Evolutionary conservation across 1,139 yeast genomes (phyloP), one percentile per base, ranked within the genome.

Genomic region (Candida glucosophila): DNA sequence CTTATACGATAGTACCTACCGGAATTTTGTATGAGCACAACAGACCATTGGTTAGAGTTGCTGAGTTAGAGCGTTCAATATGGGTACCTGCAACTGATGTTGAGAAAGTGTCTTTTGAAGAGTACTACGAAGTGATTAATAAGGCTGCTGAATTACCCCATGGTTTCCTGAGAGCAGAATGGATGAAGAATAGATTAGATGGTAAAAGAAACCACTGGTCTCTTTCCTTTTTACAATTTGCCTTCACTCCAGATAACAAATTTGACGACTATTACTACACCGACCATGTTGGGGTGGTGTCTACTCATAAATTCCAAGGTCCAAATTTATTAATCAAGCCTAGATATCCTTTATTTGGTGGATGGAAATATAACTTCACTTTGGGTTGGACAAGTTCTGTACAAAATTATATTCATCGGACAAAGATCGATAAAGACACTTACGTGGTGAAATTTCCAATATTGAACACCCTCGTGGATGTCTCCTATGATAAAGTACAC

Each of bases 301-400:
- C 95, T 6, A 82, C 96, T 5, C 80, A 82, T 31, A 63, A 65
- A 34, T 56, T 68, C 21, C 43, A 66, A 10, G 55, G 66, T 29
- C 44, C 52, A 26, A 70, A 64, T 34, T 56, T 85, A 30, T 61
- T 77, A 22, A 52, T 90, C 37, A 74, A 70, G 44, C 98, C 98
- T 29, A 70, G 99, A 49, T 90, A 66, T 60, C 99, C 99, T 8
- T 46, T 90, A 6, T 82, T 85, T 55, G 99, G 98, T 25, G 93
- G 88, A 21, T 90, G 99, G 99, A 72, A 77, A 43, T 90, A 86
- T 56, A 86, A 90, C 55, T 90, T 85, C 61, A 90, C 98, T 12
- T 58, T 90, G 43, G 97, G 97, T 5, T 92, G 95, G 95, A 73
- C 78, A 30, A 70, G 73, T 37, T 58, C 64, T 20, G 55, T 86